Evolutionary conservation across 495 filamentous ascomycete species (phyloP).

Genomic region (Penicillium riverlandense): DNA sequence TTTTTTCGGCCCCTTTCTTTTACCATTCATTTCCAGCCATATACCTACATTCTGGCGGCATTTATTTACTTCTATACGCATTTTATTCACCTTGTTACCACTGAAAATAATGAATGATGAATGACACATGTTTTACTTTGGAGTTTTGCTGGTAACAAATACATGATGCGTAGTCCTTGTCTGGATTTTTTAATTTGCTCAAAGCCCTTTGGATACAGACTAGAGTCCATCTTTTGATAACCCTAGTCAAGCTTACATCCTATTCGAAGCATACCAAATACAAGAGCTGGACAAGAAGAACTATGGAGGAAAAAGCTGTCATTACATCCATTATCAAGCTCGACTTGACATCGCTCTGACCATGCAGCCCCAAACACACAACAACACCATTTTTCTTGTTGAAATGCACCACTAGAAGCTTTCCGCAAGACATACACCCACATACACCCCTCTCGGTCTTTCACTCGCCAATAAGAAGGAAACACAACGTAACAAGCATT

Average conservation of each 20-base stretch:
- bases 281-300: background rate
- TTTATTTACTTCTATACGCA: background rate
- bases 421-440: no score
- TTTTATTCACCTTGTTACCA: background rate
- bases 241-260: no score
- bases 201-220: no score
- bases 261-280: background rate
- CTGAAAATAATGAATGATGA: background rate
- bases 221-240: no score
- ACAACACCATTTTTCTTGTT: conserved; percentile 6
- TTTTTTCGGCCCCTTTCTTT: background rate
- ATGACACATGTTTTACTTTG: no score
- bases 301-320: conserved; percentile 13
- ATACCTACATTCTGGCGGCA: background rate
- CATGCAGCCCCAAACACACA: conserved; percentile 9
- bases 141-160: no score
- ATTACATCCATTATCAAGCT: conserved; percentile 31
- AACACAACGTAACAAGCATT: conserved; percentile 1
- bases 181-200: no score
- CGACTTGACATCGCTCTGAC: conserved; percentile 19
- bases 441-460: no score
- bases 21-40: background rate
- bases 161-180: no score
- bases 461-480: background rate
- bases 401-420: background rate